Base-by-base conservation (phyloP, 2,329 filamentous ascomycete genomes). In the Biscogniauxia sp. region DNA sequence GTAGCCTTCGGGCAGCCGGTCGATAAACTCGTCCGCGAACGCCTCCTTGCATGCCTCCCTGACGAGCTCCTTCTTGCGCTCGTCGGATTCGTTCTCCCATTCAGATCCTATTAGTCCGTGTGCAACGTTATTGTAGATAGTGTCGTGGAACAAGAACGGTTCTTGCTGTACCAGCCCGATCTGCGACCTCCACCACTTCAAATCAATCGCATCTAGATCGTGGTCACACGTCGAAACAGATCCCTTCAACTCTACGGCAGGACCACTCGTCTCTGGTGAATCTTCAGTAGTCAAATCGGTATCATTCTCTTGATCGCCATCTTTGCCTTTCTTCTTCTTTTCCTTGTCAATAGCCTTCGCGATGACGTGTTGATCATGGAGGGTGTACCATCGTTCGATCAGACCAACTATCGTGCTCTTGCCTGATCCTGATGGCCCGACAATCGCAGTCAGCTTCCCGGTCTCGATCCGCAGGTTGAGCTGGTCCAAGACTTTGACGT, bases 371-470 rank as follows among this genome's bases (percentile, higher is more conserved):
- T 86, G 80, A 5, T 82, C 78, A 41, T 81, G 77, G 0, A 89
- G 77, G 1, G 85, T 84, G 70, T 92, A 92, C 88, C 88, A 92
- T 32, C 88, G 79, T 69, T 92, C 86, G 2, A 92, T 77, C 2
- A 93, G 75, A 0, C 87, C 88, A 0, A 92, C 84, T 25, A 92
- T 85, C 0, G 90, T 93, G 55, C 86, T 90, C 72, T 93, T 93
- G 0, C 90, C 90, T 4, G 84, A 87, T 0, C 90, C 90, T 2
- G 87, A 90, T 0, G 88, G 84, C 0, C 90, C 90, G 20, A 93
- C 89, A 19, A 93, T 88, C 1, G 90, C 90, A 0, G 88, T 91
- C 1, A 88, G 82, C 68, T 90, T 89, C 20, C 88, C 87, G 7
- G 84, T 80, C 61, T 84, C 79, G 58, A 92, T 84, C 0, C 73